These are phyloP conservation scores for Lolium multiflorum DNA, from an alignment of 176 grass and related monocot genomes.

Conservation along the genomic window DNA sequence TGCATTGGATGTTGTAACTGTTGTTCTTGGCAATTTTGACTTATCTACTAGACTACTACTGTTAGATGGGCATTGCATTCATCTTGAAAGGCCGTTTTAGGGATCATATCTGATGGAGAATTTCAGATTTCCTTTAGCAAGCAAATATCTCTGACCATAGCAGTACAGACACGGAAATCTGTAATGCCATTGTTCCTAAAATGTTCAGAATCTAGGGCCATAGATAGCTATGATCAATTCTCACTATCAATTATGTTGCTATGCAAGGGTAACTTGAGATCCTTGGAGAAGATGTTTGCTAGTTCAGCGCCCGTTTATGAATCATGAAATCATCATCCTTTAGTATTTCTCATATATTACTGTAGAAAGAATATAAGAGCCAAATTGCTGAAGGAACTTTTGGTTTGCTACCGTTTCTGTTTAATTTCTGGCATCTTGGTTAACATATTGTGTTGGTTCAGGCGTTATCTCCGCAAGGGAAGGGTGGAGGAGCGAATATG, in stretches of 20 bases:
- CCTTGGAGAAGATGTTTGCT: too few relatives aligned
- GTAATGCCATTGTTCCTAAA: not conserved
- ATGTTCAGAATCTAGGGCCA: not conserved
- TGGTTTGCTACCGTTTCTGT: too few relatives aligned
- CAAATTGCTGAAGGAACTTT: too few relatives aligned
- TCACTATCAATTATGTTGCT: too few relatives aligned
- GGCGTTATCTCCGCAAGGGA: conserved; percentile 71
- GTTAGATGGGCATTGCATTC: conserved; percentile 13
- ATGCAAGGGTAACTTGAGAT: too few relatives aligned
- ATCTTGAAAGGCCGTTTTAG: not conserved
- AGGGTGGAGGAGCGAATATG: conserved; percentile 75
- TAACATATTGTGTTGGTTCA: conserved; percentile 23
- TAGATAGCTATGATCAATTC: too few relatives aligned
- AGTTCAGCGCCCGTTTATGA: too few relatives aligned
- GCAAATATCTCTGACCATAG: not conserved
- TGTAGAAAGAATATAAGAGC: too few relatives aligned
- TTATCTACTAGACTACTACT: not conserved
- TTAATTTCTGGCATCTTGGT: not conserved
- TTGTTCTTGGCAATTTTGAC: not conserved
- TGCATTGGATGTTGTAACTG: not conserved
- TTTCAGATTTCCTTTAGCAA: not conserved
- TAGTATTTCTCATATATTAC: too few relatives aligned
- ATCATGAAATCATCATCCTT: too few relatives aligned
- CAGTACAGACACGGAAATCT: not conserved
- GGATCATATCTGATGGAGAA: not conserved